Evolutionary conservation across 371 early-diverging fungal species (phyloP).

Genomic region (Mortierella sp.): DNA sequence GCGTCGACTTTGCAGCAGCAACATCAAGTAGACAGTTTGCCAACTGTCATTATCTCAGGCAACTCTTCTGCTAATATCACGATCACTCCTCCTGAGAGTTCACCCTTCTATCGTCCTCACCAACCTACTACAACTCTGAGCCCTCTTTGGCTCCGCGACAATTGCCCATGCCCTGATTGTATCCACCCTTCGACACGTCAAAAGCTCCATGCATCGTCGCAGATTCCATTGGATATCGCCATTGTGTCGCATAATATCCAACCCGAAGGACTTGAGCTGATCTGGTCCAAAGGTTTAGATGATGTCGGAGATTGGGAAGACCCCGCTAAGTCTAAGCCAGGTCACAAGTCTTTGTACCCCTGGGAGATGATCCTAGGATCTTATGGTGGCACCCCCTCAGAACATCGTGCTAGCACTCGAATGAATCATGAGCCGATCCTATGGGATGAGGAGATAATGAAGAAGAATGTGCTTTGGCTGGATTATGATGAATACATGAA

Average conservation of each 20-base stretch:
- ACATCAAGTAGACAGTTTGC: slow-evolving; percentile 5
- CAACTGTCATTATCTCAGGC: slow-evolving; percentile 10
- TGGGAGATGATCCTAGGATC: slow-evolving; percentile 50
- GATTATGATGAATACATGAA: slow-evolving; percentile 76
- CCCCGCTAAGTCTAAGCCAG: slow-evolving; percentile 49
- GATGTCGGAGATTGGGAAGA: slow-evolving; percentile 52
- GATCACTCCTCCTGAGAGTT: slow-evolving; percentile 15
- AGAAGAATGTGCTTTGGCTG: slow-evolving; percentile 65
- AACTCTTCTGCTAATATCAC: slow-evolving; percentile 16
- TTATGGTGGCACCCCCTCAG: slow-evolving; percentile 39
- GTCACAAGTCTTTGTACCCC: slow-evolving; percentile 63
- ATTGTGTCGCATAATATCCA: slow-evolving; percentile 33
- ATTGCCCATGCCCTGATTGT: slow-evolving; percentile 82
- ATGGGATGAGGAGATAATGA: slow-evolving; percentile 64
- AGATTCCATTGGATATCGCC: slow-evolving; percentile 70
- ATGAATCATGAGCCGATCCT: slow-evolving; percentile 58
- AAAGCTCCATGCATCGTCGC: slow-evolving; percentile 85
- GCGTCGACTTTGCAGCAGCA: not conserved
- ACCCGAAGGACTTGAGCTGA: slow-evolving; percentile 49
- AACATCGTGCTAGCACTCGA: slow-evolving; percentile 29
- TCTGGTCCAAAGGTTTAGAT: slow-evolving; percentile 52
- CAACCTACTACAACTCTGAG: slow-evolving; percentile 34
- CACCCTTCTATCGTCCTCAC: slow-evolving; percentile 33
- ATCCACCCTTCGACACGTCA: slow-evolving; percentile 83
- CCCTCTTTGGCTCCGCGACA: slow-evolving; percentile 84